A percentile compares a stretch with the other conserved stretches of the same genome.
These are phyloP conservation scores for Astragalus glycyphyllos DNA, from an alignment of 306 rosid genomes.

Conservation along the genomic window DNA sequence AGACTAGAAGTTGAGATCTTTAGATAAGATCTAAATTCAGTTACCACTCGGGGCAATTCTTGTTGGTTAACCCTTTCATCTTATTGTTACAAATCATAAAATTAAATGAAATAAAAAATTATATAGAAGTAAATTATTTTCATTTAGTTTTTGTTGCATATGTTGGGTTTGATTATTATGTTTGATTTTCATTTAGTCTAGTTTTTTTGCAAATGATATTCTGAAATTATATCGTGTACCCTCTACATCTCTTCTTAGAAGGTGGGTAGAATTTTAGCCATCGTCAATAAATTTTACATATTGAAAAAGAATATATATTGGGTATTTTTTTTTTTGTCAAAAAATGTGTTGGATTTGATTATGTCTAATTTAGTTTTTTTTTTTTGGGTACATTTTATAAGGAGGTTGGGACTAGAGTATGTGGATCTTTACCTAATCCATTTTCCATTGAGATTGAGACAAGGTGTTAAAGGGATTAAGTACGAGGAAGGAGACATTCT, in stretches of 20 bases:
- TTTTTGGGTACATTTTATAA: neutral
- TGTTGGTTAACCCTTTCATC: too few relatives aligned
- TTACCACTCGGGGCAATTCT: too few relatives aligned
- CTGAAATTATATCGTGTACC: too few relatives aligned
- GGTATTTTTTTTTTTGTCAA: neutral
- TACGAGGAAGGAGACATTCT: conserved; percentile 42
- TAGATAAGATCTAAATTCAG: too few relatives aligned
- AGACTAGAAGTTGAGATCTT: too few relatives aligned
- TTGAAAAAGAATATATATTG: too few relatives aligned
- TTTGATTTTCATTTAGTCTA: neutral
- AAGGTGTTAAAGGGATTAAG: neutral
- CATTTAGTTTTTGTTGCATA: neutral
- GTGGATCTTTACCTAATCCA: conserved; percentile 57
- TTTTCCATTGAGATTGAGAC: conserved; percentile 51
- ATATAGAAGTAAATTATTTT: neutral
- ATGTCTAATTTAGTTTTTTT: neutral
- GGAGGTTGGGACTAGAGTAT: conserved; percentile 55
- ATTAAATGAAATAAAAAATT: neutral
- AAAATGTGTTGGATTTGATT: neutral
- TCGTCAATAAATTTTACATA: too few relatives aligned
- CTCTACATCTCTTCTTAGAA: too few relatives aligned
- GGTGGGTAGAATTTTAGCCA: too few relatives aligned
- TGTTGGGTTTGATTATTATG: conserved; percentile 1
- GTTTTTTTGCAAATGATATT: too few relatives aligned
- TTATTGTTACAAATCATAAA: neutral